Conservation (phyloP, 2,329 filamentous ascomycete species). For the Microdochium nivale region DNA sequence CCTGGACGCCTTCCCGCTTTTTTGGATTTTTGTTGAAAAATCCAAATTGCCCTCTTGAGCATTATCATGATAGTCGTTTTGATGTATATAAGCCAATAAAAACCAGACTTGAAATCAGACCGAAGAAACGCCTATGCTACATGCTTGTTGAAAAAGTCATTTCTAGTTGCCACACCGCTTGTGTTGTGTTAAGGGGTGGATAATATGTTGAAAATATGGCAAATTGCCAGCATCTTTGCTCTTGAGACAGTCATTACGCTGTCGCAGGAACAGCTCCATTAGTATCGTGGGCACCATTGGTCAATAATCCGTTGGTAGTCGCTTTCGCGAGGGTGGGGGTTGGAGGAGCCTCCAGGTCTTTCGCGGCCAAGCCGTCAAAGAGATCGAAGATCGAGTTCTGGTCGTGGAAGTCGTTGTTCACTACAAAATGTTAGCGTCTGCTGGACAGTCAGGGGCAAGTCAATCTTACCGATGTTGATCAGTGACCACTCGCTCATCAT, state of each 20-base stretch:
- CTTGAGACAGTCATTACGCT: slow-evolving; percentile 7
- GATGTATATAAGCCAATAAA: slow-evolving; percentile 13
- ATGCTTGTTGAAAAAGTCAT: slow-evolving; percentile 23
- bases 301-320: slow-evolving; percentile 12
- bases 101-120: slow-evolving; percentile 23
- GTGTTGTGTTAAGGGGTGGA: slow-evolving; percentile 1
- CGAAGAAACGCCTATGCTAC: slow-evolving; percentile 11
- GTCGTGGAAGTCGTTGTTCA: slow-evolving; percentile 96
- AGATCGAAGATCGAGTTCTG: slow-evolving; percentile 74
- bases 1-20: slow-evolving; percentile 13
- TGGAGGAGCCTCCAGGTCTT: slow-evolving; percentile 38
- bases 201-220: slow-evolving; percentile 1
- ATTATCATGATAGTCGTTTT: slow-evolving; percentile 12
- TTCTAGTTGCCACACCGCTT: slow-evolving; percentile 14
- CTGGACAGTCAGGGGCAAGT: neutral
- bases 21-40: slow-evolving; percentile 24
- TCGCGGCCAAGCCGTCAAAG: slow-evolving; percentile 69
- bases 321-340: neutral
- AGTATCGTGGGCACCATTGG: slow-evolving; percentile 17
- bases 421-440: slow-evolving; percentile 35
- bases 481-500: slow-evolving; percentile 90
- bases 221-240: slow-evolving; percentile 8
- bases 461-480: slow-evolving; percentile 78
- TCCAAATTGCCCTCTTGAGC: slow-evolving; percentile 1
- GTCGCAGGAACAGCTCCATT: slow-evolving; percentile 12